Conservation (phyloP, 345 rosid genomes). For the Aethionema arabicum region DNA sequence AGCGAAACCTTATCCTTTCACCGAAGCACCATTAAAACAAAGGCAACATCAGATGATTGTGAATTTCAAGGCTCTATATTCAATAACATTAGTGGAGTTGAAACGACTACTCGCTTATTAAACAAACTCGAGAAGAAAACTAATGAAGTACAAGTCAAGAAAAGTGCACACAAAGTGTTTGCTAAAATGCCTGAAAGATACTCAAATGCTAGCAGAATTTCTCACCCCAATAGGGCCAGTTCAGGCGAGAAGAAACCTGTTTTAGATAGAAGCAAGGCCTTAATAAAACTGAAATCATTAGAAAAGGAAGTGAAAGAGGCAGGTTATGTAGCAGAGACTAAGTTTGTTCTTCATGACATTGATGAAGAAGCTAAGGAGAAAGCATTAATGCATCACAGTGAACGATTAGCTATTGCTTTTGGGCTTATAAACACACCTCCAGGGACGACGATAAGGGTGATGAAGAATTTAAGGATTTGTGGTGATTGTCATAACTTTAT, state of each 20-base stretch:
- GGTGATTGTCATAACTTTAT: conserved; percentile 68
- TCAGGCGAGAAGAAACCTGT: conserved; percentile 18
- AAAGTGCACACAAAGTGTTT: conserved; percentile 7
- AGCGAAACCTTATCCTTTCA: conserved; percentile 25
- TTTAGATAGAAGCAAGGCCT: conserved; percentile 31
- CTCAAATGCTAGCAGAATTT: conserved; percentile 5
- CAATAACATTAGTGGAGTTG: neutral
- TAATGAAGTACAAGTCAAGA: conserved; percentile 13
- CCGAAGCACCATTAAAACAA: neutral
- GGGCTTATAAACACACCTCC: conserved; percentile 50
- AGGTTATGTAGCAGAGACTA: conserved; percentile 59
- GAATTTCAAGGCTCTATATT: conserved; percentile 23
- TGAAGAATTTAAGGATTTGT: conserved; percentile 56
- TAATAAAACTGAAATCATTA: conserved; percentile 28
- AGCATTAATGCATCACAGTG: conserved; percentile 58
- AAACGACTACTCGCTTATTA: neutral
- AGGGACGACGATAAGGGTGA: conserved; percentile 49
- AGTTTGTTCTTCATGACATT: conserved; percentile 55
- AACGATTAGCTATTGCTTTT: conserved; percentile 65
- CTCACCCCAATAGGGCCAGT: neutral
- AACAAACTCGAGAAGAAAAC: neutral
- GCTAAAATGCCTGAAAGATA: conserved; percentile 9
- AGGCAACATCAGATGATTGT: conserved; percentile 5
- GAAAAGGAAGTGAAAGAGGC: conserved; percentile 37
- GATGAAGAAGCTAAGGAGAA: conserved; percentile 71